Conservation (phyloP, 176 grass and related monocot species). For the Cocos nucifera region DNA sequence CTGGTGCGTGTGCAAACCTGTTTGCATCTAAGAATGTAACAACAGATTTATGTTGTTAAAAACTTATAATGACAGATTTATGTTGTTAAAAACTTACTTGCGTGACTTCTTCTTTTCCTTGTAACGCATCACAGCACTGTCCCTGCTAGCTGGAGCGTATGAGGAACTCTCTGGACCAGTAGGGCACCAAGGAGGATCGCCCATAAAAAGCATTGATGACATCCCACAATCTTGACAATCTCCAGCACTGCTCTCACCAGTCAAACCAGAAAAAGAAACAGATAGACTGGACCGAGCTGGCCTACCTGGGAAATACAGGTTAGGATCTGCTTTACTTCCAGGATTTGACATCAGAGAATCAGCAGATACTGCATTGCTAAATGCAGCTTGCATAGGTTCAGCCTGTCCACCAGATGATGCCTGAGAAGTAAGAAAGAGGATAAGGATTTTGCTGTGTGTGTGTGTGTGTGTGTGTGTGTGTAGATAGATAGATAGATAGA, state of each 20-base stretch:
- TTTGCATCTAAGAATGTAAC: too few species aligned
- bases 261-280: constrained; percentile 81
- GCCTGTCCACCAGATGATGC: constrained; percentile 22
- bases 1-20: too few species aligned
- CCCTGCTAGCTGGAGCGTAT: constrained; percentile 54
- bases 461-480: too few species aligned
- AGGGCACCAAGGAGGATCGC: constrained; percentile 59
- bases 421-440: constrained; percentile 6
- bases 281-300: constrained; percentile 56
- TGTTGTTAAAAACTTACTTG: constrained; percentile 49
- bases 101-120: constrained; percentile 95
- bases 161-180: constrained; percentile 49
- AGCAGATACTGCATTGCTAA: constrained; percentile 35
- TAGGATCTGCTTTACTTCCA: constrained; percentile 60
- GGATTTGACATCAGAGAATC: constrained; percentile 65
- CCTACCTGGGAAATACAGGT: constrained; percentile 42
- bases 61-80: constrained; percentile 23
- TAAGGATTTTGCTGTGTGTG: too few species aligned
- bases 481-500: too few species aligned
- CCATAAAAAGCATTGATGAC: constrained; percentile 66
- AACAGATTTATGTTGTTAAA: neutral
- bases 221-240: constrained; percentile 82
- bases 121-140: constrained; percentile 76
- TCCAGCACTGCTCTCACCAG: constrained; percentile 79
- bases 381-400: constrained; percentile 28